Evolutionary conservation across 2,329 filamentous ascomycete genomes (phyloP), one percentile per base, ranked within the genome.

Genomic region (Penicillium sp.): DNA sequence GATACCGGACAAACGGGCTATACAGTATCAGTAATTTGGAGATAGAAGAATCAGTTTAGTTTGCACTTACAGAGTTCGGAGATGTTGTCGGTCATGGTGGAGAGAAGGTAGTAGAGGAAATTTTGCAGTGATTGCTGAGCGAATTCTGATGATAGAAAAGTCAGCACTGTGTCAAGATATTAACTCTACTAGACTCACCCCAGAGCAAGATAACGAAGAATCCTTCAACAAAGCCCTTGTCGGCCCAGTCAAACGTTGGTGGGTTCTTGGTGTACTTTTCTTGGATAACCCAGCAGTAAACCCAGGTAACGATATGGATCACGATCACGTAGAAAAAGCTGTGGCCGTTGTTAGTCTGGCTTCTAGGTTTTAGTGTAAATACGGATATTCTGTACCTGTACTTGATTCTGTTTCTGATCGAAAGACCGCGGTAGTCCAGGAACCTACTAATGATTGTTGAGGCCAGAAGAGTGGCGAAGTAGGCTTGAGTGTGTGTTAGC

Each of bases 51-150:
- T 9, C 1, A 14, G 8, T 3, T 12, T 4, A 6, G 2, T 5
- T 14, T 7, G 5, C 2, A 58, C 64, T 41, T 60, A 65, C 65
- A 65, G 2, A 72, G 59, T 58, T 84, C 80, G 0, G 80, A 80
- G 55, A 83, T 82, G 47, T 83, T 82, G 50, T 83, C 78, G 0
- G 80, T 83, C 70, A 78, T 83, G 5, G 77, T 82, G 0, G 80
- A 78, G 1, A 84, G 69, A 17, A 84, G 69, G 60, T 83, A 84
- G 58, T 84, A 84, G 0, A 84, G 70, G 79, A 79, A 83, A 51
- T 82, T 84, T 63, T 84, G 81, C 19, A 82, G 64, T 0, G 78
- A 72, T 61, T 84, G 81, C 2, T 79, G 72, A 2, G 80, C 71
- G 59, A 83, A 82, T 50, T 66, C 63, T 65, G 25, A 31, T 42